Evolutionary conservation across 2,329 filamentous ascomycete genomes (phyloP), one percentile per base, ranked within the genome.

Genomic region (Colletotrichum tofieldiae): DNA sequence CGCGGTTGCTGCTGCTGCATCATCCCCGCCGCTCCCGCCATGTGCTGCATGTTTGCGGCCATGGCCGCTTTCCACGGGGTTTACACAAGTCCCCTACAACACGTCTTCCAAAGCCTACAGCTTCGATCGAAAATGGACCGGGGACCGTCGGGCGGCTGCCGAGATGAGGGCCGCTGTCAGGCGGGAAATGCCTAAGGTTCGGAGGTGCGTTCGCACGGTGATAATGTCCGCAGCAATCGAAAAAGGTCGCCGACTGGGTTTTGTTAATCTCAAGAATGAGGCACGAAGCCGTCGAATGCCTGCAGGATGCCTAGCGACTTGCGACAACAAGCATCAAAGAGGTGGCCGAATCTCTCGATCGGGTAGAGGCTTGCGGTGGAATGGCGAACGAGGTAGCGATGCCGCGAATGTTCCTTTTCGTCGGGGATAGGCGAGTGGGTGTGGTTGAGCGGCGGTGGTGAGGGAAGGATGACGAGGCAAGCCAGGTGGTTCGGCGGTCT

Each of bases 11-110:
- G 59, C 56, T 83, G 83, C 74, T 78, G 82, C 79, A 86, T 82
- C 80, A 86, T 84, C 71, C 83, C 82, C 79, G 82, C 84, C 75
- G 81, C 82, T 73, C 81, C 82, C 78, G 82, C 84, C 87, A 90
- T 89, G 77, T 88, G 88, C 80, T 86, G 86, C 82, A 90, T 86
- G 76, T 89, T 90, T 78, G 86, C 88, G 83, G 88, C 88, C 88
- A 91, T 90, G 81, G 86, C 86, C 84, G 85, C 85, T 75, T 73
- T 71, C 63, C 65, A 75, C 70, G 62, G 71, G 72, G 37, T 72
- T 74, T 26, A 56, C 65, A 73, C 62, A 74, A 73, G 58, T 69
- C 51, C 54, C 51, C 59, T 64, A 35, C 65, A 41, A 18, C 41
- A 45, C 43, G 63, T 58, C 41, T 41, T 58, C 39, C 41, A 52